phyloP scores from a whole-genome alignment of 768 basidiomycete genomes.

The Pisolithus marmoratus region DNA sequence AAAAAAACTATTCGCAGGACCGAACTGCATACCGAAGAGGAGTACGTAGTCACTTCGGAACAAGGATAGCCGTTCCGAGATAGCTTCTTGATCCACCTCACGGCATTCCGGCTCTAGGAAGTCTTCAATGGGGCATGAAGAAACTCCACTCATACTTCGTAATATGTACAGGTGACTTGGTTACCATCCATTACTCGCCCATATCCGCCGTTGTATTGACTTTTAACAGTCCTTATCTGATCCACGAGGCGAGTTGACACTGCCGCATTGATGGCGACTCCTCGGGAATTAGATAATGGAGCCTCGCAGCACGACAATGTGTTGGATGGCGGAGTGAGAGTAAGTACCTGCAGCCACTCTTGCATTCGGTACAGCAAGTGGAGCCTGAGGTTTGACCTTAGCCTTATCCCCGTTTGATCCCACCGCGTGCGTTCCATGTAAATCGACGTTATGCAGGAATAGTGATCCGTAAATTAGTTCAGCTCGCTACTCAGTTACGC shows the following conservation, averaged over 20 bases:
- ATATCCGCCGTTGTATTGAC: slow-evolving; percentile 28
- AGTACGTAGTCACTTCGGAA: background rate
- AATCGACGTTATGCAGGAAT: background rate
- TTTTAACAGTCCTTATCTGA: slow-evolving; percentile 25
- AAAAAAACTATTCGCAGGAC: too few relatives aligned
- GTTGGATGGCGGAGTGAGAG: slow-evolving; percentile 40
- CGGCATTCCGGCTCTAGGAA: slow-evolving; percentile 48
- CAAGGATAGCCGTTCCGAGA: background rate
- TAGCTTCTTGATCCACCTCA: background rate
- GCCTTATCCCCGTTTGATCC: slow-evolving; percentile 14
- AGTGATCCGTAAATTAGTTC: background rate
- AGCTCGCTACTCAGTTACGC: background rate
- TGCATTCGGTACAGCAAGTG: slow-evolving; percentile 39
- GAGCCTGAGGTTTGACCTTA: slow-evolving; percentile 32
- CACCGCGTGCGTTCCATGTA: background rate
- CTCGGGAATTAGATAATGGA: slow-evolving; percentile 27
- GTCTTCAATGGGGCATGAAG: slow-evolving; percentile 35
- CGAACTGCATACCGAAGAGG: too few relatives aligned
- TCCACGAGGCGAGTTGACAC: slow-evolving; percentile 30
- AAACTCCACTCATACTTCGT: slow-evolving; percentile 26
- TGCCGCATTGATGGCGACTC: slow-evolving; percentile 26
- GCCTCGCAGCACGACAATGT: slow-evolving; percentile 40
- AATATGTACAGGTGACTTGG: slow-evolving; percentile 18
- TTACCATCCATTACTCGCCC: slow-evolving; percentile 19
- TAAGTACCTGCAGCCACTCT: slow-evolving; percentile 38